phyloP scores from a whole-genome alignment of 2,329 filamentous ascomycete species.

The Ceratocystis lukuohia region DNA sequence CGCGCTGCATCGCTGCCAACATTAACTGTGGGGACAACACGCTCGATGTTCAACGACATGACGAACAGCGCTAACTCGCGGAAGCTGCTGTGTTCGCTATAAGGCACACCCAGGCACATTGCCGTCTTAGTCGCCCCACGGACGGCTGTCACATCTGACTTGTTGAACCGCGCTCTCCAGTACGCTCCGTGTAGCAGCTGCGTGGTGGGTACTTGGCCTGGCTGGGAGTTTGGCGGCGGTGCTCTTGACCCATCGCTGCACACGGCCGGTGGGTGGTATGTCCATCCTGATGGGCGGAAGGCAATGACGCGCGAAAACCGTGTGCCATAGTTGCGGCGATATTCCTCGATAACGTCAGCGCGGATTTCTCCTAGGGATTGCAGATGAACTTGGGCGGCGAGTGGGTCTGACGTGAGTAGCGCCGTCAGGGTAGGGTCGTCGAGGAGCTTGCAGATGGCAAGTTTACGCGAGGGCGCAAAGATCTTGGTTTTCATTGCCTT shows the following conservation, averaged over 20 bases:
- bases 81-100: slow-evolving; percentile 92
- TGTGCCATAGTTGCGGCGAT: slow-evolving; percentile 64
- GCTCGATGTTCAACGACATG: slow-evolving; percentile 73
- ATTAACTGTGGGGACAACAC: slow-evolving; percentile 88
- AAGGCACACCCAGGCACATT: slow-evolving; percentile 86
- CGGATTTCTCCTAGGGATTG: slow-evolving; percentile 90
- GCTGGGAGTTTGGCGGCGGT: slow-evolving; percentile 29
- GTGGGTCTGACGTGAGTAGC: slow-evolving; percentile 65
- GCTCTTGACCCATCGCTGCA: slow-evolving; percentile 8
- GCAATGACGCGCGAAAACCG: slow-evolving; percentile 79
- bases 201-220: slow-evolving; percentile 36
- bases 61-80: slow-evolving; percentile 88
- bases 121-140: slow-evolving; percentile 70
- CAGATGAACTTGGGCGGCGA: slow-evolving; percentile 92
- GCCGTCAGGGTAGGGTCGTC: slow-evolving; percentile 70
- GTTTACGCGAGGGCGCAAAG: slow-evolving; percentile 71
- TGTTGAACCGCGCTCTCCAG: slow-evolving; percentile 64
- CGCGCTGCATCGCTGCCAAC: slow-evolving; percentile 46
- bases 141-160: slow-evolving; percentile 63
- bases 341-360: slow-evolving; percentile 80
- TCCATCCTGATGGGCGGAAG: slow-evolving; percentile 90
- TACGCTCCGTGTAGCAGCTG: slow-evolving; percentile 43
- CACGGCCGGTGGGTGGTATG: slow-evolving; percentile 56
- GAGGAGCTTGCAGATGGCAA: slow-evolving; percentile 69
- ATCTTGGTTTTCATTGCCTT: slow-evolving; percentile 77